Evolutionary conservation across 768 basidiomycete species (phyloP).

Genomic region (Infundibulicybe gibba): DNA sequence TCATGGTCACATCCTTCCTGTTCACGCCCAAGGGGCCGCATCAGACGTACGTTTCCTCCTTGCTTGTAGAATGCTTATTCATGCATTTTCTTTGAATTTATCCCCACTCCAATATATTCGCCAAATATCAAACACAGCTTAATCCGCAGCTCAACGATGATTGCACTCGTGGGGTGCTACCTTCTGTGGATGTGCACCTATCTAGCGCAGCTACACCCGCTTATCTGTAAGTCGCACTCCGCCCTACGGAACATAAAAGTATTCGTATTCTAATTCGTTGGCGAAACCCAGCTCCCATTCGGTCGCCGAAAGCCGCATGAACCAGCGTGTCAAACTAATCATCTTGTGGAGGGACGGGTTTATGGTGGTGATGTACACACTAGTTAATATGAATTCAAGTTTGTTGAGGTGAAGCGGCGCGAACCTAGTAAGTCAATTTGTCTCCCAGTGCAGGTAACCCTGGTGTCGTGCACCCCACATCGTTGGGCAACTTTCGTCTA

Average conservation of each 20-base stretch:
- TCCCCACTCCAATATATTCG: background rate
- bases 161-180: constrained; percentile 82
- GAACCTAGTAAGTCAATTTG: constrained; percentile 2
- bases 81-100: no score
- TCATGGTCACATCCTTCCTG: constrained; percentile 64
- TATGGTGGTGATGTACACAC: constrained; percentile 5
- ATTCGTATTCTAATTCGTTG: background rate
- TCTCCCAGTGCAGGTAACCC: constrained; percentile 14
- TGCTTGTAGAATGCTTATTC: background rate
- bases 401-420: background rate
- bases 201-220: constrained; percentile 88
- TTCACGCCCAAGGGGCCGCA: constrained; percentile 83
- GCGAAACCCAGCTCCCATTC: constrained; percentile 1
- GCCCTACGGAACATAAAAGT: background rate
- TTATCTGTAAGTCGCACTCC: constrained; percentile 63
- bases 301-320: constrained; percentile 2
- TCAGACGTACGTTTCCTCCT: constrained; percentile 66
- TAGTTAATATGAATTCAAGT: constrained; percentile 19
- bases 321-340: background rate
- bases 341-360: background rate
- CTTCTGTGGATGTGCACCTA: constrained; percentile 99
- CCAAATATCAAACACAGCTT: constrained; percentile 46
- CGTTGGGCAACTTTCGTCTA: constrained; percentile 1
- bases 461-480: constrained; percentile 1
- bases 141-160: constrained; percentile 74